These are phyloP conservation scores for Ensete glaucum DNA, from an alignment of 176 grass and related monocot species.

Conservation along the genomic window DNA sequence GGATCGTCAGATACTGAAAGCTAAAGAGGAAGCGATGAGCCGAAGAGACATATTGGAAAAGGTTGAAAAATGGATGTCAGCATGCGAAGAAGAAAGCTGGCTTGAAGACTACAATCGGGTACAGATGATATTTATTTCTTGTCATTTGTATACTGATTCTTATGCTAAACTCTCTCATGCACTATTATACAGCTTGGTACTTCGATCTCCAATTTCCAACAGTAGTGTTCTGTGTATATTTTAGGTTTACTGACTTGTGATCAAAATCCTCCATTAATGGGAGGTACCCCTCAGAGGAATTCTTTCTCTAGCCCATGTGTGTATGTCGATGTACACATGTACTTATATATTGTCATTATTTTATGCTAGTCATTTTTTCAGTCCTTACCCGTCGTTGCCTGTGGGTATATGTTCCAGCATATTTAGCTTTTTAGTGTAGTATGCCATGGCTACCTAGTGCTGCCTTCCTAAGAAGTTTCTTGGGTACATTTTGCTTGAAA, in stretches of 20 bases:
- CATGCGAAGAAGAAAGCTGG: slow-evolving; percentile 98
- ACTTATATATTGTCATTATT: background rate
- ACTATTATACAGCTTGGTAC: too few relatives aligned
- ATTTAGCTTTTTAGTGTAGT: background rate
- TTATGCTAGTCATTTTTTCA: background rate
- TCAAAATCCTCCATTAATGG: too few relatives aligned
- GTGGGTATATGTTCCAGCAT: background rate
- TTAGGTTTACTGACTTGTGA: too few relatives aligned
- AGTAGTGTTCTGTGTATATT: too few relatives aligned
- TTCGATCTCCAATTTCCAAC: too few relatives aligned
- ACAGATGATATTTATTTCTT: background rate
- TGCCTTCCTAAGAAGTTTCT: background rate
- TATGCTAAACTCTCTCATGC: background rate
- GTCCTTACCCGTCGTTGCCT: background rate
- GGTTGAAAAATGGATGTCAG: slow-evolving; percentile 77
- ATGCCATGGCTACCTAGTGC: background rate
- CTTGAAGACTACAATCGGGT: slow-evolving; percentile 93
- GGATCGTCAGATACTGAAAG: slow-evolving; percentile 74
- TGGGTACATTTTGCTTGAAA: background rate
- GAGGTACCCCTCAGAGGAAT: too few relatives aligned
- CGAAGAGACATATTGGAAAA: slow-evolving; percentile 92
- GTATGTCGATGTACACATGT: too few relatives aligned
- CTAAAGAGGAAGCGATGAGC: slow-evolving; percentile 70
- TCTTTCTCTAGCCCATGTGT: too few relatives aligned
- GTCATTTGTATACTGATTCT: slow-evolving; percentile 7